Conservation (phyloP, 192 early-diverging fungal genomes). For the Coemansia umbellata region DNA sequence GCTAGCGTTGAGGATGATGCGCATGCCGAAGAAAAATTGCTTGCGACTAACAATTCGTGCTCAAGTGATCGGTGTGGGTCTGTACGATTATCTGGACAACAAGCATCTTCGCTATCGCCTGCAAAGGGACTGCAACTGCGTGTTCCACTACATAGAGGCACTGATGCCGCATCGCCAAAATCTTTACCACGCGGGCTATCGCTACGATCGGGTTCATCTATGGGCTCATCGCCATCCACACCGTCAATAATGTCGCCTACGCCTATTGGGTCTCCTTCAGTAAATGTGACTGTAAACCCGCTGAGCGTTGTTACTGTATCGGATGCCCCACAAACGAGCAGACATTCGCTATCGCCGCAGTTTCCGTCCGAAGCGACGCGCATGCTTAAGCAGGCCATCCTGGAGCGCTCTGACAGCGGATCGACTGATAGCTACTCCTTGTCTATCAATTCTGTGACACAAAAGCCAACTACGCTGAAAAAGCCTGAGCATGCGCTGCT, state of each 20-base stretch:
- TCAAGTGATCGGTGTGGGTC: not conserved
- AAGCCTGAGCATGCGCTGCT: slow-evolving; percentile 1
- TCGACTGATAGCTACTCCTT: not conserved
- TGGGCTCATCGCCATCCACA: slow-evolving; percentile 31
- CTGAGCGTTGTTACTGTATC: slow-evolving; percentile 11
- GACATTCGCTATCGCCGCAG: slow-evolving; percentile 15
- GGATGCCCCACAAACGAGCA: slow-evolving; percentile 3
- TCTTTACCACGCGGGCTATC: slow-evolving; percentile 34
- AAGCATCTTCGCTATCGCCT: not conserved
- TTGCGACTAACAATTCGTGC: not conserved
- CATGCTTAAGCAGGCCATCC: slow-evolving; percentile 36
- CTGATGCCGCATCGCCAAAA: slow-evolving; percentile 19
- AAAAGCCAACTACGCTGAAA: not conserved
- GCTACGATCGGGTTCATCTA: slow-evolving; percentile 21
- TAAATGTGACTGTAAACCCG: slow-evolving; percentile 8
- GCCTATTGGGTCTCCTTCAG: slow-evolving; percentile 24
- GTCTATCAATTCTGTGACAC: not conserved
- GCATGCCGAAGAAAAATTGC: not conserved
- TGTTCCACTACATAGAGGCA: slow-evolving; percentile 6
- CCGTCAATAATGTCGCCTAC: slow-evolving; percentile 17
- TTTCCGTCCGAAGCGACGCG: slow-evolving; percentile 43
- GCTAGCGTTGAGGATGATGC: not conserved
- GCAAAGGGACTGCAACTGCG: slow-evolving; percentile 11
- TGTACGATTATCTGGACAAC: not conserved
- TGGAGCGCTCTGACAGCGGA: slow-evolving; percentile 22